Percentiles rank a stretch among this genome's conserved stretches.
Conservation (phyloP, 257 asterid species). For the Cruciata laevipes region DNA sequence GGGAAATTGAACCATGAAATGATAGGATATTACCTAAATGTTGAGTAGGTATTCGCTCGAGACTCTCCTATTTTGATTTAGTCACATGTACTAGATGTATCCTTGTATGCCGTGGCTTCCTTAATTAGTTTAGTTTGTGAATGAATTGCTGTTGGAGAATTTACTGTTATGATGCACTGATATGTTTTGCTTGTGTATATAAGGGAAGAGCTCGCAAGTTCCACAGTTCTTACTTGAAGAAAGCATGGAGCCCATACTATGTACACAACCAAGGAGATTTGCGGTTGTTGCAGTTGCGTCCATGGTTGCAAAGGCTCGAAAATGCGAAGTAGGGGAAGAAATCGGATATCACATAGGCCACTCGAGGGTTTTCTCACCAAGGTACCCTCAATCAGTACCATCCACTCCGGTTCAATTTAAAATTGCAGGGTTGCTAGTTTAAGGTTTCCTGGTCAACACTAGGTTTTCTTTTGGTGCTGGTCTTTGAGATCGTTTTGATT, state of each 20-base stretch:
- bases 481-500: background rate
- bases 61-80: background rate
- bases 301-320: slow-evolving; percentile 86
- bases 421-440: slow-evolving; percentile 3
- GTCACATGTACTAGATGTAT: background rate
- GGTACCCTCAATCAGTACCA: slow-evolving; percentile 35
- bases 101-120: background rate
- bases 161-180: background rate
- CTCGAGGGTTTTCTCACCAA: slow-evolving; percentile 64
- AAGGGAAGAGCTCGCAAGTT: slow-evolving; percentile 95
- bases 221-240: slow-evolving; percentile 85
- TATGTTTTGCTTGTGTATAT: slow-evolving; percentile 17
- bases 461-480: background rate
- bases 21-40: background rate
- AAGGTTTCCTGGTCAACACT: background rate
- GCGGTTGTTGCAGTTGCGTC: slow-evolving; percentile 97
- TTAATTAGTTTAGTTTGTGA: background rate
- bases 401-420: background rate
- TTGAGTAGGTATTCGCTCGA: background rate
- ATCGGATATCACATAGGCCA: slow-evolving; percentile 98
- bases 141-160: background rate
- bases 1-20: background rate
- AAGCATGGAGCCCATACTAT: slow-evolving; percentile 74
- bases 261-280: slow-evolving; percentile 97
- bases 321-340: slow-evolving; percentile 86